Percentiles rank a stretch among this genome's conserved stretches.
Evolutionary conservation across 2,329 filamentous ascomycete genomes (phyloP).

Genomic region (Herpotrichia juniperi): DNA sequence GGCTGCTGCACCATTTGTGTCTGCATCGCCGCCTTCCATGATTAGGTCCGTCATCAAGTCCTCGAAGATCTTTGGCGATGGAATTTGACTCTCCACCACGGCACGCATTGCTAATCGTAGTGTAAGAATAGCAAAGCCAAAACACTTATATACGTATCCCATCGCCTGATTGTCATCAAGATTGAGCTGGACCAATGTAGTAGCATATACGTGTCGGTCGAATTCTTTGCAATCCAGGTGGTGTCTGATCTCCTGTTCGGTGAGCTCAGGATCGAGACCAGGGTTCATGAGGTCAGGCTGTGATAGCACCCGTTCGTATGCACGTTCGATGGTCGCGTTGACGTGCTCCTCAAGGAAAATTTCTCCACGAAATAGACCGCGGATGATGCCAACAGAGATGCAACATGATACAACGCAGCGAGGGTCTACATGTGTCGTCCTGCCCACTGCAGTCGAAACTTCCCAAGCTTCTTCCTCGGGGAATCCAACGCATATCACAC

Average conservation of each 20-base stretch:
- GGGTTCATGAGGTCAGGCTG: slow-evolving; percentile 29
- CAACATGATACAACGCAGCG: slow-evolving; percentile 59
- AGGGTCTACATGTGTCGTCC: slow-evolving; percentile 59
- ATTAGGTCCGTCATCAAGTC: slow-evolving; percentile 55
- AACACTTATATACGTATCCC: slow-evolving; percentile 62
- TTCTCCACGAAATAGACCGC: slow-evolving; percentile 55
- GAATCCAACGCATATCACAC: slow-evolving; percentile 53
- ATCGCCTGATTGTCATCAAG: slow-evolving; percentile 55
- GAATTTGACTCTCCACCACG: slow-evolving; percentile 4
- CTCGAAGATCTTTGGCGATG: slow-evolving; percentile 48
- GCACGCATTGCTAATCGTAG: slow-evolving; percentile 53
- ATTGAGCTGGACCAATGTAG: slow-evolving; percentile 47
- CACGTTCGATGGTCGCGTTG: slow-evolving; percentile 49
- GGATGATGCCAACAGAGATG: slow-evolving; percentile 54
- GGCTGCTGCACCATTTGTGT: slow-evolving; percentile 61
- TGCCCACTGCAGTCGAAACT: slow-evolving; percentile 50
- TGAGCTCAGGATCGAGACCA: slow-evolving; percentile 30
- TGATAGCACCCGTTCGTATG: slow-evolving; percentile 49
- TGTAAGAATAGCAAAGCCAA: slow-evolving; percentile 55
- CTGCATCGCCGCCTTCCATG: slow-evolving; percentile 61
- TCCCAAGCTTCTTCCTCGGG: slow-evolving; percentile 53
- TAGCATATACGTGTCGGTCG: slow-evolving; percentile 46
- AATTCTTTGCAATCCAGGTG: slow-evolving; percentile 52
- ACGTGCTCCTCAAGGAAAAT: slow-evolving; percentile 49
- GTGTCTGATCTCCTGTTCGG: slow-evolving; percentile 15